Evolutionary conservation across 1,284 basidiomycete species (phyloP), one percentile per base, ranked within the genome.

Genomic region (Moesziomyces antarcticus): DNA sequence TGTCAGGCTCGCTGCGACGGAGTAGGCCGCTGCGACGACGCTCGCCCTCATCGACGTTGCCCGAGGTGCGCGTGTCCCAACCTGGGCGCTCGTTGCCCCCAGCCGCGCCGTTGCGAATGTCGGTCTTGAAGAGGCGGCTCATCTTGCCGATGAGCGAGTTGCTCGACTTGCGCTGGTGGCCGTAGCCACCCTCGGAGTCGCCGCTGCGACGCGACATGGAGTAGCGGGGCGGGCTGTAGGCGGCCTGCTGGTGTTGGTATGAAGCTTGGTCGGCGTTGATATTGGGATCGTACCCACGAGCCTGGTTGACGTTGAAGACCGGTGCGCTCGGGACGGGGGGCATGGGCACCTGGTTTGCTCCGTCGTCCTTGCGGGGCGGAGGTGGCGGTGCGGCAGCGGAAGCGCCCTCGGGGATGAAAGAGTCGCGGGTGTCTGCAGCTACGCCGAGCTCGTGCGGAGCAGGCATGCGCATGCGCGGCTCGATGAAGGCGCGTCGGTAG

Each of bases 101-200:
- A 25, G 50, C 24, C n/a, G 45, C 11, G 8, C 49, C 57, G 42
- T 61, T 71, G 44, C 62, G 64, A 13, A 82, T 49, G 35, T 83
- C 82, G 46, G 79, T 73, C 71, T 78, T 79, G 80, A 83, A 83
- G 53, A 83, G 78, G 30, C 73, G 73, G 56, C 78, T 75, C 41
- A 83, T 53, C 24, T 75, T 73, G 48, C 79, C 75, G 22, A 83
- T 74, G 55, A 83, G 76, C 47, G 75, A 75, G 40, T 66, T 66
- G 52, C 67, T 70, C 47, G 75, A 69, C 49, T 73, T 72, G 47
- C 63, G 69, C 46, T 62, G 62, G 49, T 67, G 61, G 42, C 62
- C 56, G 51, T 67, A 65, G 37, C 69, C 73, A 14, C 61, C 61
- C 41, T 74, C 65, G 9, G 60, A 67, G 41, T 68, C 65, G 44